Conservation (phyloP, 257 asterid species). For the Penstemon newberryi region DNA sequence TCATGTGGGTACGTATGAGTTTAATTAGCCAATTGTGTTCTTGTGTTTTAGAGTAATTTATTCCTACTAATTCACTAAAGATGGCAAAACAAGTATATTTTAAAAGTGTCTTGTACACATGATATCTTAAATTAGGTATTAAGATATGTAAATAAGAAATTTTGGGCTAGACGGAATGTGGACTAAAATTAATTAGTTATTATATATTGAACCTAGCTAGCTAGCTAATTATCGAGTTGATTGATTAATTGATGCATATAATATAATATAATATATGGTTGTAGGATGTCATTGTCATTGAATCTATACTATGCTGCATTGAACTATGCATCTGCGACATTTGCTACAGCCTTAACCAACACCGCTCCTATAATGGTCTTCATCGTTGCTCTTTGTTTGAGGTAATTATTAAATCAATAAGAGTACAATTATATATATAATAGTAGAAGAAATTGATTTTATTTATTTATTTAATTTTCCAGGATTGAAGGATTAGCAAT, state of each 20-base stretch:
- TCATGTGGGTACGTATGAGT: constrained; percentile 46
- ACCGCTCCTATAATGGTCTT: constrained; percentile 57
- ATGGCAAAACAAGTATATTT: too few relatives aligned
- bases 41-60: too few relatives aligned
- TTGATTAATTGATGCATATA: background rate
- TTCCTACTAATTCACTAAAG: too few relatives aligned
- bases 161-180: too few relatives aligned
- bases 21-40: background rate
- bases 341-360: constrained; percentile 54
- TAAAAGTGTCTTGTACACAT: too few relatives aligned
- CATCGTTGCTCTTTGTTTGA: constrained; percentile 46
- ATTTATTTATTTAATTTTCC: background rate
- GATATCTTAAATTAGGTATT: too few relatives aligned
- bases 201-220: too few relatives aligned
- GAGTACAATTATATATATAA: too few relatives aligned
- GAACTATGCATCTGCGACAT: constrained; percentile 56
- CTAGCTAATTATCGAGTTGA: too few relatives aligned
- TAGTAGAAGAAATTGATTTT: too few relatives aligned
- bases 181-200: too few relatives aligned
- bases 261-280: background rate
- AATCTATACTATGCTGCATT: constrained; percentile 46
- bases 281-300: constrained; percentile 47
- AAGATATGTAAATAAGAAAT: too few relatives aligned
- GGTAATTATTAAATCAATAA: constrained; percentile 31
- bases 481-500: constrained; percentile 53